Conservation (phyloP, 176 grass and related monocot genomes). For the Bolboschoenus planiculmis region DNA sequence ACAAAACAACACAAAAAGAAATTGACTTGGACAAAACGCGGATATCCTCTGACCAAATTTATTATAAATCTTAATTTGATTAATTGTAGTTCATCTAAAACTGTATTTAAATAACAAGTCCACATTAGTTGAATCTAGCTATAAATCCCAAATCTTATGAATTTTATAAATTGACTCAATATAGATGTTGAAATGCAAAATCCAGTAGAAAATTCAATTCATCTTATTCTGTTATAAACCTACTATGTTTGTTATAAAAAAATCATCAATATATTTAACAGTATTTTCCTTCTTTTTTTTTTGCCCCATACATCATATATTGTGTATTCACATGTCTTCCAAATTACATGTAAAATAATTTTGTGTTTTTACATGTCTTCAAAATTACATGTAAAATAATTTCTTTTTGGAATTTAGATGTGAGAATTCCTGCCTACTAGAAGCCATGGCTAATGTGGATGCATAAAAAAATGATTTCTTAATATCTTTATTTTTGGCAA, state of each 20-base stretch:
- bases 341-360: no score
- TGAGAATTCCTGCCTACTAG: neutral
- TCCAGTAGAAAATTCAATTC: neutral
- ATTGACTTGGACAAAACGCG: neutral
- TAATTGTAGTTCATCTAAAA: neutral
- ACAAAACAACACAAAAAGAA: neutral
- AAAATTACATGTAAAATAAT: no score
- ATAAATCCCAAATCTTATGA: neutral
- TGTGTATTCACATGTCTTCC: no score
- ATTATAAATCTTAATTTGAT: neutral
- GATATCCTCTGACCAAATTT: neutral
- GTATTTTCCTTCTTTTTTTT: neutral
- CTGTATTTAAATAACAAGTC: neutral
- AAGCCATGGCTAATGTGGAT: neutral
- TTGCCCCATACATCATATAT: neutral
- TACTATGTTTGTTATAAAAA: no score
- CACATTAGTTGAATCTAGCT: neutral
- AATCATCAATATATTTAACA: no score
- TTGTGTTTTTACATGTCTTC: no score
- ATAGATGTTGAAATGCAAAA: neutral
- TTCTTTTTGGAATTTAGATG: neutral
- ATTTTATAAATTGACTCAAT: neutral
- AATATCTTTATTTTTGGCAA: neutral
- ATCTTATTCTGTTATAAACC: no score
- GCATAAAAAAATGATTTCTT: neutral